Evolutionary conservation across 148 eudicot species (phyloP), one percentile per base, ranked within the genome.

Genomic region (Suaeda aralocaspica): DNA sequence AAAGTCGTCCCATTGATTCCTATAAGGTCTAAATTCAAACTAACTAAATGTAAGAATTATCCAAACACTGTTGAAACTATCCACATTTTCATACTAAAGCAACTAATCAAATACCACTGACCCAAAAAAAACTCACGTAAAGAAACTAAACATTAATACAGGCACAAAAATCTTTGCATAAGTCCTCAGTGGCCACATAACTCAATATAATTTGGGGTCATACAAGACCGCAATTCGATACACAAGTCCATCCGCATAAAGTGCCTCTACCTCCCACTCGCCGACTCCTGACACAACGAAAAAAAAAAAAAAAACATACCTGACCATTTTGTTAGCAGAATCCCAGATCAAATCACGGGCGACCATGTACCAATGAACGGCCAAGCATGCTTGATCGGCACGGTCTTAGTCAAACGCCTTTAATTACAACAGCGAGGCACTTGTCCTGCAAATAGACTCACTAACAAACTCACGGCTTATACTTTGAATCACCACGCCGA

Each of bases 331-430:
- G 99, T 94, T n/a, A 81, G 81, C 9, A 97, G 97, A 77, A 94
- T 94, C 60, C 99, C 99, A 69, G n/a, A 94, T 89, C 67, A 94
- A 85, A 82, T 91, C 99, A 3, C 96, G 86, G 9, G 85, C 83
- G 30, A 85, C 80, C 73, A 94, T n/a, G n/a, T n/a, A n/a, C n/a
- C 81, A 26, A 94, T 70, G 67, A 89, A 94, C 56, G 93, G 96
- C 99, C 99, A 94, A 26, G 99, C 84, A 82, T 91, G 99, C 73
- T 39, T 94, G 99, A 94, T 94, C 0, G 99, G 99, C 11, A 97
- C 91, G 1, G 97, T 97, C 73, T 83, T 94, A 18, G n/a, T 81
- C 80, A 24, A 94, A 94, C 74, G n/a, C 59, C 82, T 63, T n/a
- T n/a, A n/a, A n/a, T 87, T 84, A 68, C 99, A 90, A 69, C 96